These are phyloP conservation scores for Syzygium grande DNA, from an alignment of 345 rosid genomes.

Conservation along the genomic window DNA sequence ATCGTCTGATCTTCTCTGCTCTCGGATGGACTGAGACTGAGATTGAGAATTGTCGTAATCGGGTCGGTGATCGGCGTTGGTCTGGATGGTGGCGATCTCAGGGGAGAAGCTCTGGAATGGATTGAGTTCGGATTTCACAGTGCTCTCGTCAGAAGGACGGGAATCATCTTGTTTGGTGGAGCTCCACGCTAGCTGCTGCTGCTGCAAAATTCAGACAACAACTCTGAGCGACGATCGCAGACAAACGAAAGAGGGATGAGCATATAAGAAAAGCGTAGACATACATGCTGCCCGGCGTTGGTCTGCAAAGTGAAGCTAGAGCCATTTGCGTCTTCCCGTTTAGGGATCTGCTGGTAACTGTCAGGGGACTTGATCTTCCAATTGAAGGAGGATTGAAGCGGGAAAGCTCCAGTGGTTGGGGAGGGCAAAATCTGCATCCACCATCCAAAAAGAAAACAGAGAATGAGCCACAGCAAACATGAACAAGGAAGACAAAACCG, in stretches of 20 bases:
- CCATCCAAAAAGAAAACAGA: neutral
- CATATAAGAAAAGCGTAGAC: neutral
- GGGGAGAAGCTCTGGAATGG: constrained; percentile 31
- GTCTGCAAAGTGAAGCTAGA: constrained; percentile 59
- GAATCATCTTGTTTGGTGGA: constrained; percentile 18
- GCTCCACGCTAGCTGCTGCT: constrained; percentile 37
- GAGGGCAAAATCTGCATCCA: constrained; percentile 65
- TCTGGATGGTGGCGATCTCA: constrained; percentile 32
- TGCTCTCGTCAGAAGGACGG: constrained; percentile 2
- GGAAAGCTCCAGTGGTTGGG: constrained; percentile 80
- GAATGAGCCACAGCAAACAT: neutral
- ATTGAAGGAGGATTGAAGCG: constrained; percentile 29
- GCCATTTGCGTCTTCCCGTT: constrained; percentile 27
- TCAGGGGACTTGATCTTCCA: constrained; percentile 30
- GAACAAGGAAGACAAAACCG: neutral
- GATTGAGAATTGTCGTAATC: constrained; percentile 22
- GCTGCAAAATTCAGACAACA: neutral
- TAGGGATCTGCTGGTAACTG: constrained; percentile 16
- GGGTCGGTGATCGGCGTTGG: constrained; percentile 19
- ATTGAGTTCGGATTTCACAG: constrained; percentile 16
- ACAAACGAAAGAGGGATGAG: neutral
- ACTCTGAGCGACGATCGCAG: neutral
- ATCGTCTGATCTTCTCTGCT: constrained; percentile 60
- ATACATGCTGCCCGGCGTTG: constrained; percentile 8
- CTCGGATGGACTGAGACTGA: constrained; percentile 38